A percentile compares a stretch with the other conserved stretches of the same genome.
phyloP scores from a whole-genome alignment of 2,329 filamentous ascomycete species.

The Fusarium tricinctum region DNA sequence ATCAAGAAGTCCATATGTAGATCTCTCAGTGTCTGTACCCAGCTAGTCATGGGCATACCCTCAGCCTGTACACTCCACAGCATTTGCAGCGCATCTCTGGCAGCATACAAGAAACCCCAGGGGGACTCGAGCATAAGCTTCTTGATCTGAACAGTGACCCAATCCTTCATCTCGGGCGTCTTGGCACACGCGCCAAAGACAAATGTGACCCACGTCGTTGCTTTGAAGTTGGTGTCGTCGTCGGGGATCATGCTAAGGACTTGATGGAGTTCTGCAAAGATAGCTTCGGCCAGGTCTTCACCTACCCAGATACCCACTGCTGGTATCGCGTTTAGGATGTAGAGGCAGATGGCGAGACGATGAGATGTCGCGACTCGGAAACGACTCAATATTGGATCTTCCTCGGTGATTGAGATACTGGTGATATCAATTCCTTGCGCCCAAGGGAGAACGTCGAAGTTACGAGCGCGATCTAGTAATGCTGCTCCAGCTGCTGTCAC shows the following conservation, averaged over 20 bases:
- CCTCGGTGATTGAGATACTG: constrained; percentile 53
- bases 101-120: constrained; percentile 65
- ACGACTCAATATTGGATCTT: constrained; percentile 55
- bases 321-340: constrained; percentile 59
- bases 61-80: constrained; percentile 60
- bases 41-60: constrained; percentile 52
- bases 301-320: constrained; percentile 46
- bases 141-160: constrained; percentile 63
- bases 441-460: constrained; percentile 60
- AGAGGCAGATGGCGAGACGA: constrained; percentile 61
- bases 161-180: constrained; percentile 59
- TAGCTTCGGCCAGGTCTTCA: constrained; percentile 49
- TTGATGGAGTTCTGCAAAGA: constrained; percentile 62
- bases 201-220: constrained; percentile 70
- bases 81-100: constrained; percentile 60
- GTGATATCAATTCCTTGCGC: constrained; percentile 55
- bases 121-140: constrained; percentile 58
- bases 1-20: constrained; percentile 61
- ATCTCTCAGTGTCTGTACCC: constrained; percentile 61
- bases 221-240: constrained; percentile 67
- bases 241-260: constrained; percentile 63
- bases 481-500: constrained; percentile 51
- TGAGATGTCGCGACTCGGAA: constrained; percentile 60
- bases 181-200: constrained; percentile 67
- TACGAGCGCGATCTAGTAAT: constrained; percentile 56